Evolutionary conservation across 192 early-diverging fungal genomes (phyloP), one percentile per base, ranked within the genome.

Genomic region (Rhizophagus sp.): DNA sequence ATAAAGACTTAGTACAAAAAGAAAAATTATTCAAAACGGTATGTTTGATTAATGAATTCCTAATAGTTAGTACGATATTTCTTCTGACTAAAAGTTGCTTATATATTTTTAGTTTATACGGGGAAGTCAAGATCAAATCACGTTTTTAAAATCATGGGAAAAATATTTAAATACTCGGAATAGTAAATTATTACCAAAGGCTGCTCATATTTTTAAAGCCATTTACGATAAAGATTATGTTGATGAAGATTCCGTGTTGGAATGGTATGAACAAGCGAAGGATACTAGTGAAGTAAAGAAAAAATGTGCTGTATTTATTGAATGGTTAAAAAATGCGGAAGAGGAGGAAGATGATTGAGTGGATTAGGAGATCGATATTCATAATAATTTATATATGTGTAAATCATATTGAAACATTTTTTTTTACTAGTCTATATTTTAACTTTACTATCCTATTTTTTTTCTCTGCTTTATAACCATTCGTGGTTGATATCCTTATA

Each of bases 281-380:
- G 89, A 87, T 19, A 81, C 85, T 15, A 83, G 82, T 34, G 89
- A 91, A 17, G 81, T 96, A 65, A 91, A 90, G 81, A 88, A 88
- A 79, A 91, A 87, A 82, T 85, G 87, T 80, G 75, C 75, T 1
- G 89, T 93, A 70, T 94, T 96, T 83, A 85, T 94, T 62, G 85
- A 90, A 72, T 96, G 95, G 95, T 82, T 96, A 36, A 88, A 86
- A 41, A 93, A 93, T 65, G 94, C 93, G 3, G 95, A 96, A 79
- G 95, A 96, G 76, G 95, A 96, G 52, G 76, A 78, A 69, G 17
- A 19, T n/a, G 67, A 69, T 30, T 30, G 30, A 30, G 30, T 30
- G 30, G 30, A 30, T 30, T 30, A 44, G 41, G 41, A 44, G 41
- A 44, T 9, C 41, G 10, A 10, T 10, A 44, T 44, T 9, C 7